Percentiles rank a stretch among this genome's conserved stretches.
Evolutionary conservation across 345 rosid genomes (phyloP).

Genomic region (Ceriops decandra): DNA sequence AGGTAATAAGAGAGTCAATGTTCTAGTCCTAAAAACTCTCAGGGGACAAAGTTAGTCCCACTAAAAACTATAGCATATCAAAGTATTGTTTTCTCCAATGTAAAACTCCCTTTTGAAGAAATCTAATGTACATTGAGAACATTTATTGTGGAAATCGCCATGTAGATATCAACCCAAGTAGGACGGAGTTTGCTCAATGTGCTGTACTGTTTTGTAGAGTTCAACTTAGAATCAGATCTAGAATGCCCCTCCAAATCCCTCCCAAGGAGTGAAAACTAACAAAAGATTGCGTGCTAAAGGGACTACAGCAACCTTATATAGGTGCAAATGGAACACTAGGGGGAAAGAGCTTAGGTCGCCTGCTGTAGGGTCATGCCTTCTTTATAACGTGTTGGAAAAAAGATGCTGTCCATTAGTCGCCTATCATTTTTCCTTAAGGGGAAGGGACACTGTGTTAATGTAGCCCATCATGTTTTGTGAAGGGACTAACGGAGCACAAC

Average conservation of each 20-base stretch:
- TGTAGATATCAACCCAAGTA: background rate
- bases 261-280: background rate
- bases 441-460: background rate
- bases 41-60: too few relatives aligned
- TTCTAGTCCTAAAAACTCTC: too few relatives aligned
- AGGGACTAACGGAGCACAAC: constrained; percentile 35
- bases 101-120: background rate
- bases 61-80: too few relatives aligned
- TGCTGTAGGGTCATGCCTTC: background rate
- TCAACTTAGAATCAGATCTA: too few relatives aligned
- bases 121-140: background rate
- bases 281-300: background rate
- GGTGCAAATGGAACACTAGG: background rate
- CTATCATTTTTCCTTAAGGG: background rate
- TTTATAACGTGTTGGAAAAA: background rate
- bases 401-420: background rate
- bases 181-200: background rate
- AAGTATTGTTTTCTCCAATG: too few relatives aligned
- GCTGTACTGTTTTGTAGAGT: background rate
- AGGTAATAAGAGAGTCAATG: too few relatives aligned
- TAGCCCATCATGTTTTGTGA: too few relatives aligned
- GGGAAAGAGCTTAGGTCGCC: background rate
- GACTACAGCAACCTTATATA: background rate
- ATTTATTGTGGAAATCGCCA: too few relatives aligned
- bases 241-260: background rate